Base-by-base conservation (phyloP, 371 early-diverging fungal genomes). In the Capniomyces stellatus region DNA sequence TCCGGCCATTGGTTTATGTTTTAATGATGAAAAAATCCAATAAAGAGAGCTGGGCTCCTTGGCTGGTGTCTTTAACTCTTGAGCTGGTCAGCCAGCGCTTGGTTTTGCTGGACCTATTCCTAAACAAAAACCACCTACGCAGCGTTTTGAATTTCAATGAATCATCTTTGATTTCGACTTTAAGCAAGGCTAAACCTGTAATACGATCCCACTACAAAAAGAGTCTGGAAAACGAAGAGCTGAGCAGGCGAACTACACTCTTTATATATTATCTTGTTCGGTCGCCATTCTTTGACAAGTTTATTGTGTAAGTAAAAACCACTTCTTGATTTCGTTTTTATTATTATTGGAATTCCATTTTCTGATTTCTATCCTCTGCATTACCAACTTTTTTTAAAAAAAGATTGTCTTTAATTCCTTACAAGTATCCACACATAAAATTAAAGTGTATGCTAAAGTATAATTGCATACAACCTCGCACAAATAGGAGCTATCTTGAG, bases 1-100 rank as follows among this genome's bases (percentile, higher is more conserved):
- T 91, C 27, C 71, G 92, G 30, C 96, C 96, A 3, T 52, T 95
- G 3, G 54, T 86, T 18, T 92, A 92, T 58, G 88, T 89, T 2
- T 50, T 88, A 25, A 75, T 81, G 2, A 73, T 91, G 43, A 72
- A 80, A 57, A 75, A 74, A 50, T 83, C 73, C 56, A 92, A 90
- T 12, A 64, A 58, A 52, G 60, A 73, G 43, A 80, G 86, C 12
- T 92, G 89, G 85, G 73, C 74, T 48, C 93, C 96, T 3, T 91
- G 90, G 88, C 58, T 83, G 19, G 30, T 83, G 3, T 92, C 93
- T 0, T 54, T 91, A 30, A 57, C 72, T 0, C 60, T 87, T 30
- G 96, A 95, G 56, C 28, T 78, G 19, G 54, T 61, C 1, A 77
- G 83, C 8, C 68, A 76, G 54, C 58, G 43, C 48, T 69, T 57